Conservation (phyloP, 2,329 filamentous ascomycete species). For the Eurotiales sp. region DNA sequence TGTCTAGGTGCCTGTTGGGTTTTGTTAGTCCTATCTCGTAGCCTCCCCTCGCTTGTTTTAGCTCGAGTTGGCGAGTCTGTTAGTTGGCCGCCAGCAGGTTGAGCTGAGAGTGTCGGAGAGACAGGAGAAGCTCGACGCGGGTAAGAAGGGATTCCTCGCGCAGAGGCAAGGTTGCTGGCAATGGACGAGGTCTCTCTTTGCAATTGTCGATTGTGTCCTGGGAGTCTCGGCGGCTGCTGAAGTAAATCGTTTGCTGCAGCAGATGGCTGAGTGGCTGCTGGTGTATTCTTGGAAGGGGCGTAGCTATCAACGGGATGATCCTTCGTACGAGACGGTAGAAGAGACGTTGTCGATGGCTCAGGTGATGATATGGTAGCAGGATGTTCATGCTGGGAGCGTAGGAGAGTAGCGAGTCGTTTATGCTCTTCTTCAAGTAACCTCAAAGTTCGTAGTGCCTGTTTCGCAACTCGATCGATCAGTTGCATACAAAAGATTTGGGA, state of each 20-base stretch:
- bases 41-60: slow-evolving; percentile 28
- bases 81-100: slow-evolving; percentile 68
- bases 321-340: slow-evolving; percentile 18
- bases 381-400: slow-evolving; percentile 64
- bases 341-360: slow-evolving; percentile 16
- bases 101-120: slow-evolving; percentile 68
- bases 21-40: slow-evolving; percentile 26
- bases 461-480: slow-evolving; percentile 25
- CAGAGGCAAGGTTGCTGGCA: slow-evolving; percentile 81
- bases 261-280: slow-evolving; percentile 28
- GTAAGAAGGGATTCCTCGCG: slow-evolving; percentile 66
- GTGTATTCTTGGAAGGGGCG: slow-evolving; percentile 20
- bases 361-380: slow-evolving; percentile 29
- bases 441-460: slow-evolving; percentile 70
- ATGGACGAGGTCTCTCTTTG: slow-evolving; percentile 77
- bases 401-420: slow-evolving; percentile 72
- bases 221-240: slow-evolving; percentile 36
- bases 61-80: slow-evolving; percentile 51
- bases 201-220: slow-evolving; percentile 42
- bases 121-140: slow-evolving; percentile 60
- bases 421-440: slow-evolving; percentile 86
- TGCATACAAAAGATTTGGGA: slow-evolving; percentile 17
- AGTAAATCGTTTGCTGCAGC: slow-evolving; percentile 8
- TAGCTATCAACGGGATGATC: slow-evolving; percentile 16
- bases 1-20: slow-evolving; percentile 24